These are phyloP conservation scores for Hanseniaspora mollemarum DNA, from an alignment of 805 yeast species.

Conservation along the genomic window DNA sequence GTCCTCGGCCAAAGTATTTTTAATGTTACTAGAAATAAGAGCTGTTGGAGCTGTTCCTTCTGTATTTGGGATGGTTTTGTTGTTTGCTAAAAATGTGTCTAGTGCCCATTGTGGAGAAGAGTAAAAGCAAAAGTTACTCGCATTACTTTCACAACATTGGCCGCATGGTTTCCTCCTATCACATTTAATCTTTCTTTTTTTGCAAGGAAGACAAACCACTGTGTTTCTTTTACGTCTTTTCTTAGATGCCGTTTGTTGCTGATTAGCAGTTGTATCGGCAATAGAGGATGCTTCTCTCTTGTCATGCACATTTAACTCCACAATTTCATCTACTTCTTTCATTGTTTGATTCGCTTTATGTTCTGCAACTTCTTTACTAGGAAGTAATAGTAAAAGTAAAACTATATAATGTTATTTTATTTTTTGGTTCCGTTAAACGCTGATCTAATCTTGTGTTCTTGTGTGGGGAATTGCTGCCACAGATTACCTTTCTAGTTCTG, in stretches of 20 bases:
- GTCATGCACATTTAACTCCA: not conserved
- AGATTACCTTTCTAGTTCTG: too few relatives aligned
- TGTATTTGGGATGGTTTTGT: not conserved
- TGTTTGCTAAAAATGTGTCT: slow-evolving; percentile 10
- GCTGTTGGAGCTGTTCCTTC: too few relatives aligned
- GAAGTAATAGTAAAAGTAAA: too few relatives aligned
- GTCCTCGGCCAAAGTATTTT: too few relatives aligned
- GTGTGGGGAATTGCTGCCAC: too few relatives aligned
- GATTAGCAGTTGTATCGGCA: not conserved
- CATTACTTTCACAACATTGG: slow-evolving; percentile 14
- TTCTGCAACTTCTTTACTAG: too few relatives aligned
- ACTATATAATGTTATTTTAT: too few relatives aligned
- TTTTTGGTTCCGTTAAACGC: too few relatives aligned
- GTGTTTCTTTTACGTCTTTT: slow-evolving; percentile 16
- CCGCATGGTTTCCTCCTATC: slow-evolving; percentile 16
- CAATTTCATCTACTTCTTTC: not conserved
- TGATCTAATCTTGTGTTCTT: too few relatives aligned
- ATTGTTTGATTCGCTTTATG: too few relatives aligned
- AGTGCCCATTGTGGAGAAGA: slow-evolving; percentile 17
- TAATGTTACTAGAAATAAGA: too few relatives aligned
- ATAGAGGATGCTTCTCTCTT: not conserved
- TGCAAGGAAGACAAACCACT: slow-evolving; percentile 16
- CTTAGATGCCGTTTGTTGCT: not conserved
- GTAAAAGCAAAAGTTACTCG: slow-evolving; percentile 16
- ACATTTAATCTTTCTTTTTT: slow-evolving; percentile 17